These are phyloP conservation scores for Dictyostelium firmibasis DNA, from an alignment of 78 protist genomes.

Conservation along the genomic window DNA sequence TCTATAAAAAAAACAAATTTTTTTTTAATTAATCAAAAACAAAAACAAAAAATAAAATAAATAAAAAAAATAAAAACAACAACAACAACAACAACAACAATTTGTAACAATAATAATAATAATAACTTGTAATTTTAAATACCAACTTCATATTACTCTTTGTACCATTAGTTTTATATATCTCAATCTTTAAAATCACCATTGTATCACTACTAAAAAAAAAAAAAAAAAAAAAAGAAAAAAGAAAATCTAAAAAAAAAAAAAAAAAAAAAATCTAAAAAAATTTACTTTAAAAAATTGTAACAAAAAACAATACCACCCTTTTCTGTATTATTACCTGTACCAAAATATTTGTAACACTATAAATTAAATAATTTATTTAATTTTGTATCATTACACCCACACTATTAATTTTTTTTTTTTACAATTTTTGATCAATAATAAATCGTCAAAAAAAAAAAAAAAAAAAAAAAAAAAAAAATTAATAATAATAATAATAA, in stretches of 20 bases:
- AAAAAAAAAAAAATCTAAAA: too few relatives aligned
- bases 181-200: neutral
- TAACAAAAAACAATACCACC: neutral
- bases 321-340: neutral
- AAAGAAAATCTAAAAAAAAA: too few relatives aligned
- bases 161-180: neutral
- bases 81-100: too few relatives aligned
- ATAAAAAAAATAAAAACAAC: too few relatives aligned
- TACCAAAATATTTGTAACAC: neutral
- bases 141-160: neutral
- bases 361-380: too few relatives aligned
- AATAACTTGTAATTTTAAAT: neutral
- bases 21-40: neutral
- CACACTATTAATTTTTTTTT: neutral
- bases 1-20: too few relatives aligned
- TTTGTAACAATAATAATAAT: neutral
- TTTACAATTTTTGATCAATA: neutral
- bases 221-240: too few relatives aligned
- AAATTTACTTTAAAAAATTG: neutral
- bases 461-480: too few relatives aligned
- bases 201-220: neutral
- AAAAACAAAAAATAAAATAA: too few relatives aligned
- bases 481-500: too few relatives aligned
- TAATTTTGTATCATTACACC: neutral
- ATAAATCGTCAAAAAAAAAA: neutral